phyloP scores from a whole-genome alignment of 1,284 basidiomycete species.

The Peniophora sp. region DNA sequence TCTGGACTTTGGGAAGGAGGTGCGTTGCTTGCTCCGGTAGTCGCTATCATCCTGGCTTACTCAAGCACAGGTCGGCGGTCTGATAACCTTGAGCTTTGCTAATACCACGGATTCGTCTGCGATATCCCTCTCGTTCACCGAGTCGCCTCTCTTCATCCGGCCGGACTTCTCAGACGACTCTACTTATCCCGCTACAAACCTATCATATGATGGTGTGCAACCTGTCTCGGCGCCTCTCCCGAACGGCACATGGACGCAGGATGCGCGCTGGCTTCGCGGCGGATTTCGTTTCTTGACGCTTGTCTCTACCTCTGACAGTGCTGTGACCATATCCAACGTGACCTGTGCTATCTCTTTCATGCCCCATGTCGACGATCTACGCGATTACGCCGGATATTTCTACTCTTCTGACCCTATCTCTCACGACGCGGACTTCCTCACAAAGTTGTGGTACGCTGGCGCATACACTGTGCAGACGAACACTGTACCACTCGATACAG shows the following conservation, averaged over 20 bases:
- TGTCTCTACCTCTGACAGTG: slow-evolving; percentile 26
- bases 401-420: slow-evolving; percentile 37
- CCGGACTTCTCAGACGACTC: slow-evolving; percentile 37
- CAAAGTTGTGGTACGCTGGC: slow-evolving; percentile 56
- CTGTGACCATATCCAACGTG: slow-evolving; percentile 40
- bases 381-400: slow-evolving; percentile 50
- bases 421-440: slow-evolving; percentile 42
- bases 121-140: slow-evolving; percentile 39
- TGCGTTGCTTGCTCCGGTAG: slow-evolving; percentile 12
- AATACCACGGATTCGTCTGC: slow-evolving; percentile 22
- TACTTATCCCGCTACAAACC: slow-evolving; percentile 22
- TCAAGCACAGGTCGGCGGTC: slow-evolving; percentile 34
- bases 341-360: slow-evolving; percentile 48
- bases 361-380: slow-evolving; percentile 43
- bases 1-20: slow-evolving; percentile 41
- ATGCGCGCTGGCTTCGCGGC: slow-evolving; percentile 35
- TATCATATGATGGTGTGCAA: slow-evolving; percentile 40
- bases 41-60: neutral
- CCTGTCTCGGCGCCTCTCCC: slow-evolving; percentile 28
- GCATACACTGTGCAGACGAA: slow-evolving; percentile 58
- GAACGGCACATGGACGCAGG: slow-evolving; percentile 41
- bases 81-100: slow-evolving; percentile 30
- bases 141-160: slow-evolving; percentile 38
- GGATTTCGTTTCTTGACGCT: slow-evolving; percentile 53
- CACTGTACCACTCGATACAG: slow-evolving; percentile 44